These are phyloP conservation scores for Neophaeococcomyces mojaviensis DNA, from an alignment of 2,329 filamentous ascomycete species.

Conservation along the genomic window DNA sequence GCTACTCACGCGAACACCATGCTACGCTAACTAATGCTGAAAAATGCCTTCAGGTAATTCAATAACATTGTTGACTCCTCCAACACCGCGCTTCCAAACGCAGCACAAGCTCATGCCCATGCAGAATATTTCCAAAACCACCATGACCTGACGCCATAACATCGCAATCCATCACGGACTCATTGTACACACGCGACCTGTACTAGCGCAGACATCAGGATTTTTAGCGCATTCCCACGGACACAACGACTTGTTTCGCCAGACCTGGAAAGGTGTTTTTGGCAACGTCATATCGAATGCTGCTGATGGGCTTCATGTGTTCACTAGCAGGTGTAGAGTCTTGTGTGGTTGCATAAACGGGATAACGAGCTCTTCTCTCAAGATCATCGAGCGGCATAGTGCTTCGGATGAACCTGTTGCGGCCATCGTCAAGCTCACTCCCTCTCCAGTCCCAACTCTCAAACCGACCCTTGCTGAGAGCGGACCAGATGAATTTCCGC, in stretches of 20 bases:
- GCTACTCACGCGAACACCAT: no score
- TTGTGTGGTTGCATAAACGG: slow-evolving; percentile 27
- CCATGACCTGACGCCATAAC: not conserved
- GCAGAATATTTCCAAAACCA: not conserved
- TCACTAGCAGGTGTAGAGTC: not conserved
- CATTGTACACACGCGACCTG: no score
- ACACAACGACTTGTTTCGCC: not conserved
- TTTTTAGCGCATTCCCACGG: no score
- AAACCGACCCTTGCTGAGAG: slow-evolving; percentile 66
- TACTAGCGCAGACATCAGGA: no score
- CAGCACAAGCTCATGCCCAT: not conserved
- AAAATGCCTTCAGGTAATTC: no score
- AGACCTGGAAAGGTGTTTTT: not conserved
- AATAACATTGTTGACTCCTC: not conserved
- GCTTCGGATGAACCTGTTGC: slow-evolving; percentile 70
- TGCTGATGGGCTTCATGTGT: slow-evolving; percentile 7
- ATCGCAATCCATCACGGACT: not conserved
- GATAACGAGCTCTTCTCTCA: slow-evolving; percentile 67
- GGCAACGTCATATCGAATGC: not conserved
- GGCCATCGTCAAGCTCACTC: slow-evolving; percentile 51
- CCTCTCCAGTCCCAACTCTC: slow-evolving; percentile 70
- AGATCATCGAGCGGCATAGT: slow-evolving; percentile 74
- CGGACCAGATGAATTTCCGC: slow-evolving; percentile 69
- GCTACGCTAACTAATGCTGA: no score
- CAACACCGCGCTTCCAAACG: slow-evolving; percentile 7